Percentiles rank a stretch among this genome's conserved stretches.
These are phyloP conservation scores for Mytilinidion resinicola DNA, from an alignment of 495 filamentous ascomycete species.

Conservation along the genomic window DNA sequence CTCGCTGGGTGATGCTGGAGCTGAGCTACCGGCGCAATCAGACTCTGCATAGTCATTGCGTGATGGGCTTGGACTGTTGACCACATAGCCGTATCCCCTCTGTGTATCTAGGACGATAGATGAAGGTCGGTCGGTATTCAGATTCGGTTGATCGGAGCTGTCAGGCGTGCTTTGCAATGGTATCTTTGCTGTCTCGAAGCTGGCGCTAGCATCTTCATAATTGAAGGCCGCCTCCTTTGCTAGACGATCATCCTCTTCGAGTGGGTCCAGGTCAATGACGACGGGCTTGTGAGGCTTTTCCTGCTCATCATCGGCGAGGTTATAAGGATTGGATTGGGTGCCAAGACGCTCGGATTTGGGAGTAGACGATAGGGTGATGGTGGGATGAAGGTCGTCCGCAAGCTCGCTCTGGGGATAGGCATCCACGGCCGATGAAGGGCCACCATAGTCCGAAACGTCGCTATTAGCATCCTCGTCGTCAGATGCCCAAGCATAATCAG, in stretches of 20 bases:
- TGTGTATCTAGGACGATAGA: no score
- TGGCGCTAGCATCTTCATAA: neutral
- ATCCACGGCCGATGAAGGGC: neutral
- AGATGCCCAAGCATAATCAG: constrained; percentile 9
- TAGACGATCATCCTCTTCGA: neutral
- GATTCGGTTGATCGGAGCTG: neutral
- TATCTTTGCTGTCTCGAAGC: neutral
- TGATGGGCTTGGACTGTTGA: no score
- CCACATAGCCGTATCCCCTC: no score
- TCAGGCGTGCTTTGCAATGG: neutral
- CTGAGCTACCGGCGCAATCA: no score
- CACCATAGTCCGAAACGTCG: neutral
- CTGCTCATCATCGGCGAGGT: constrained; percentile 15
- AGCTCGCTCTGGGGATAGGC: neutral
- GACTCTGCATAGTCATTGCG: neutral
- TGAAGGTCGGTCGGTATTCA: neutral
- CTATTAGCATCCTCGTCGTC: constrained; percentile 1
- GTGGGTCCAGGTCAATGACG: constrained; percentile 1
- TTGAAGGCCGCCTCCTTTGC: neutral
- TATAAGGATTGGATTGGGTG: constrained; percentile 17
- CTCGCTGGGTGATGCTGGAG: no score
- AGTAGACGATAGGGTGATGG: neutral
- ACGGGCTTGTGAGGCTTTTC: constrained; percentile 5
- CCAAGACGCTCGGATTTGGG: constrained; percentile 6
- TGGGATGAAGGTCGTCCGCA: neutral